Percentiles rank a stretch among this genome's conserved stretches.
phyloP scores from a whole-genome alignment of 345 rosid species.

The Camelina hispida region DNA sequence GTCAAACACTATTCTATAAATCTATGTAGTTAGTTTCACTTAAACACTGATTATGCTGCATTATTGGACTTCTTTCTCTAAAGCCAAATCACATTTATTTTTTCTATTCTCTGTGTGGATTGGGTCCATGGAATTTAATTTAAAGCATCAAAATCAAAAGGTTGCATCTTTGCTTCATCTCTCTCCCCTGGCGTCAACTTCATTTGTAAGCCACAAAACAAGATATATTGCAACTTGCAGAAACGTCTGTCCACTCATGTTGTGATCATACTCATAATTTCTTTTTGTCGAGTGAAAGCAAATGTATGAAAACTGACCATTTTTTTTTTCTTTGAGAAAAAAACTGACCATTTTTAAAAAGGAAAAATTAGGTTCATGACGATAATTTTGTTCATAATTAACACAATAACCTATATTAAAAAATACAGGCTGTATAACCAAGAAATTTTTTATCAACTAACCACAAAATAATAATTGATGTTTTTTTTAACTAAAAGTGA shows the following conservation, averaged over 20 bases:
- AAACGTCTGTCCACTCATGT: constrained; percentile 6
- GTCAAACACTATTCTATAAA: too few relatives aligned
- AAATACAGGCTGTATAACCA: too few relatives aligned
- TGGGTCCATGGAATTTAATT: neutral
- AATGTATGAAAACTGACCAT: neutral
- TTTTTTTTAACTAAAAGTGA: too few relatives aligned
- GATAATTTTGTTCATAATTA: too few relatives aligned
- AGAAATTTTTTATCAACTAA: too few relatives aligned
- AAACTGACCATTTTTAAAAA: too few relatives aligned
- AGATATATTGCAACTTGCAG: constrained; percentile 31
- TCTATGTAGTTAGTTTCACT: neutral
- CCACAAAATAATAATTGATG: too few relatives aligned
- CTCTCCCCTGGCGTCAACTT: constrained; percentile 22
- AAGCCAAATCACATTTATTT: neutral
- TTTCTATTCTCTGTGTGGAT: neutral
- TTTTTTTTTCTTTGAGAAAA: neutral
- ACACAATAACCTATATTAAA: too few relatives aligned
- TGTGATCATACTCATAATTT: constrained; percentile 13
- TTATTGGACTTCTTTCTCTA: neutral
- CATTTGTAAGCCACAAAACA: constrained; percentile 24
- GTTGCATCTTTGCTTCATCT: neutral
- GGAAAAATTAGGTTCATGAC: too few relatives aligned
- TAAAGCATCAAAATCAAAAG: constrained; percentile 19
- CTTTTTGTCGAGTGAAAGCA: neutral
- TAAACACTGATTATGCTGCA: neutral